A percentile compares a stretch with the other conserved stretches of the same genome.
These are phyloP conservation scores for Debaryomyces psychrophilus DNA, from an alignment of 1,139 yeast genomes.

Conservation along the genomic window DNA sequence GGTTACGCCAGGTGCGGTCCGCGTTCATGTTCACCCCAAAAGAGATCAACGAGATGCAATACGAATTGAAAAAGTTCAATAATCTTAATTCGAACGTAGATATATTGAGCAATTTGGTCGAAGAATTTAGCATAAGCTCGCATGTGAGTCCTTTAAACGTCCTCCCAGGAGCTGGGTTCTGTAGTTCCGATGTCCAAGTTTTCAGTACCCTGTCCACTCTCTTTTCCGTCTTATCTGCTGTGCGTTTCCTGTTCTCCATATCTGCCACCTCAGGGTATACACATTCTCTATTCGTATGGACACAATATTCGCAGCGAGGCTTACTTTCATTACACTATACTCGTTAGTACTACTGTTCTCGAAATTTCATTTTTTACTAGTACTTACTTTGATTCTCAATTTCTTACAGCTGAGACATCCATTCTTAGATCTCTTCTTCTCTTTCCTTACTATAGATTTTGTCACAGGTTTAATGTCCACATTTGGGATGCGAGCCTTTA, in stretches of 20 bases:
- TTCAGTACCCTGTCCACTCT: background rate
- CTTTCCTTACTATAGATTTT: background rate
- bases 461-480: too few species aligned
- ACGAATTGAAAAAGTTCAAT: constrained; percentile 31
- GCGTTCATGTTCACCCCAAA: constrained; percentile 25
- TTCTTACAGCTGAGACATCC: constrained; percentile 38
- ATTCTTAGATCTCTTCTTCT: constrained; percentile 26
- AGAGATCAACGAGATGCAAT: constrained; percentile 30
- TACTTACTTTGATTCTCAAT: constrained; percentile 32
- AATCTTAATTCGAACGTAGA: constrained; percentile 35
- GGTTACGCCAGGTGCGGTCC: constrained; percentile 31
- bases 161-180: background rate
- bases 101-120: constrained; percentile 26
- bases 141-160: background rate
- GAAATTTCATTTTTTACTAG: background rate
- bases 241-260: constrained; percentile 7
- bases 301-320: constrained; percentile 44
- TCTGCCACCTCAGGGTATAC: constrained; percentile 22
- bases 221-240: background rate
- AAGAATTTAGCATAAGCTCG: constrained; percentile 17
- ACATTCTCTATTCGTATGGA: constrained; percentile 34
- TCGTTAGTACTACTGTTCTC: background rate
- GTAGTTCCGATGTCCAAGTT: background rate
- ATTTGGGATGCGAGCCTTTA: too few species aligned
- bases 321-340: constrained; percentile 37